Evolutionary conservation across 768 basidiomycete species (phyloP).

Genomic region (Fistulinella prunicolor): DNA sequence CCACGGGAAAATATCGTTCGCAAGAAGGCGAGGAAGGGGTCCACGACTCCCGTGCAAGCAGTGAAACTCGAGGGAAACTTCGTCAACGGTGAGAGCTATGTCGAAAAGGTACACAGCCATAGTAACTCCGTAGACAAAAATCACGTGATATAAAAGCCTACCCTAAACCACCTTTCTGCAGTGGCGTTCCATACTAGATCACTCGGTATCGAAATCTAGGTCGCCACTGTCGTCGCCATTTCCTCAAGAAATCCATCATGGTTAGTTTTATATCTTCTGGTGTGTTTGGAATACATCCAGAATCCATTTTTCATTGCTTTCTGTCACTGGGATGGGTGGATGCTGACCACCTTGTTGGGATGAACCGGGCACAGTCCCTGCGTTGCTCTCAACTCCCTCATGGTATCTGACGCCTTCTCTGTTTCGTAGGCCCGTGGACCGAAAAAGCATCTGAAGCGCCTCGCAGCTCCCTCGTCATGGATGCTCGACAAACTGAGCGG

Average conservation of each 20-base stretch:
- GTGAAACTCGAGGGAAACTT: neutral
- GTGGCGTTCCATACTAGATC: neutral
- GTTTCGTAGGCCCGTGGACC: conserved; percentile 85
- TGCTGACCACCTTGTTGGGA: conserved; percentile 18
- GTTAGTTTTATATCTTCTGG: conserved; percentile 23
- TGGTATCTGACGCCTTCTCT: conserved; percentile 14
- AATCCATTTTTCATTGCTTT: neutral
- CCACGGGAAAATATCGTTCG: conserved; percentile 7
- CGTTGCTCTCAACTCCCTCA: neutral
- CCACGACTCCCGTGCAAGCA: neutral
- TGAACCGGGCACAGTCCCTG: conserved; percentile 11
- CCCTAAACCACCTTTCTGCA: conserved; percentile 22
- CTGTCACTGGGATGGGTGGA: conserved; percentile 25
- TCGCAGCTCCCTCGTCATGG: conserved; percentile 97
- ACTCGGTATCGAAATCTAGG: conserved; percentile 22
- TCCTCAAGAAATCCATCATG: conserved; percentile 33
- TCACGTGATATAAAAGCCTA: conserved; percentile 26
- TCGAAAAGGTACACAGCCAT: conserved; percentile 12
- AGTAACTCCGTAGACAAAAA: neutral
- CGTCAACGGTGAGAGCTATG: neutral
- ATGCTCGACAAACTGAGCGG: conserved; percentile 99
- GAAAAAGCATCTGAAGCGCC: conserved; percentile 98
- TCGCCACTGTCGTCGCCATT: conserved; percentile 17
- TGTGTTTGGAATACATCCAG: neutral
- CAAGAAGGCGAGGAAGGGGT: neutral